phyloP scores from a whole-genome alignment of 306 rosid genomes.

The Castanea mollissima region DNA sequence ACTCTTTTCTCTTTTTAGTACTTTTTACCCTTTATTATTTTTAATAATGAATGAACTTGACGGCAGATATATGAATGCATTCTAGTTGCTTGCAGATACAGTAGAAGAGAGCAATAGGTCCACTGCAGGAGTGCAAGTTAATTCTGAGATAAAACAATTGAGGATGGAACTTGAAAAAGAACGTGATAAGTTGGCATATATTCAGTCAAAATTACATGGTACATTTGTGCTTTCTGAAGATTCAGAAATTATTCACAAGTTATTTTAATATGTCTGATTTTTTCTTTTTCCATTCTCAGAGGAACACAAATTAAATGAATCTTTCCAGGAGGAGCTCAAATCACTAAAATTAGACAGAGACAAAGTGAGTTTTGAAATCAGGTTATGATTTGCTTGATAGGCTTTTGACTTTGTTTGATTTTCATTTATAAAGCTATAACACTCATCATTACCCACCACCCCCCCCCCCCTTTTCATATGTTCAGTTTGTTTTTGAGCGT shows the following conservation, averaged over 20 bases:
- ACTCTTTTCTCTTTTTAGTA: conserved; percentile 3
- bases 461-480: background rate
- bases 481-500: background rate
- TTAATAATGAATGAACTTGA: conserved; percentile 92
- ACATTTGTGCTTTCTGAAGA: conserved; percentile 16
- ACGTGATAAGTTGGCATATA: conserved; percentile 42
- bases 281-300: conserved; percentile 44
- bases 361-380: conserved; percentile 52
- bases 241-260: conserved; percentile 7
- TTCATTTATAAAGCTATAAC: background rate
- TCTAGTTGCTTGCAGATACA: conserved; percentile 94
- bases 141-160: conserved; percentile 55
- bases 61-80: conserved; percentile 97
- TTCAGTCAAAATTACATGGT: conserved; percentile 62
- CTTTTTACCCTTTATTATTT: conserved; percentile 29
- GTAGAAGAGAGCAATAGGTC: conserved; percentile 54
- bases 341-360: conserved; percentile 53
- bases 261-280: background rate
- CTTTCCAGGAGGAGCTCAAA: conserved; percentile 71
- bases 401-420: background rate
- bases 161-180: conserved; percentile 66
- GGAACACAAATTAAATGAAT: conserved; percentile 67
- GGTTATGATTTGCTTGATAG: background rate
- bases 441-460: background rate
- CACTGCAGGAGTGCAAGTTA: conserved; percentile 35